A percentile compares a stretch with the other conserved stretches of the same genome.
phyloP scores from a whole-genome alignment of 2,329 filamentous ascomycete species.

The Passalora sequoiae region DNA sequence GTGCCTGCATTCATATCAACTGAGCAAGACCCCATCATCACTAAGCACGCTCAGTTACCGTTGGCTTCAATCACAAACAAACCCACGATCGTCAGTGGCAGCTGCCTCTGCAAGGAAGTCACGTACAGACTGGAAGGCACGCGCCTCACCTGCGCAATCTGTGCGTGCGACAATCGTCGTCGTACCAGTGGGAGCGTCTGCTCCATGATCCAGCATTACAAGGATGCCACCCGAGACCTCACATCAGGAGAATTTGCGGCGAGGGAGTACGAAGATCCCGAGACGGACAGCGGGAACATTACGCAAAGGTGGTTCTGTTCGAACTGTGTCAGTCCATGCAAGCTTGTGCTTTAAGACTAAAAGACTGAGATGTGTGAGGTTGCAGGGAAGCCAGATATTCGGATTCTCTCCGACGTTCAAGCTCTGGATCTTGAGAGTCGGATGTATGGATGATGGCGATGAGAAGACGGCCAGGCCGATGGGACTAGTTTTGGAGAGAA shows the following conservation, averaged over 20 bases:
- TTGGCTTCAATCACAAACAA: neutral
- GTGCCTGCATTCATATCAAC: neutral
- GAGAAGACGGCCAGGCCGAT: slow-evolving; percentile 6
- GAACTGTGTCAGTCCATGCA: slow-evolving; percentile 1
- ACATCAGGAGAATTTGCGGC: slow-evolving; percentile 4
- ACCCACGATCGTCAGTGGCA: slow-evolving; percentile 1
- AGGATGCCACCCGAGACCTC: slow-evolving; percentile 3
- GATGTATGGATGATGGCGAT: slow-evolving; percentile 5
- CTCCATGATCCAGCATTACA: slow-evolving; percentile 5
- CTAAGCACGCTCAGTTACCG: neutral
- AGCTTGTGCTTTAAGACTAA: neutral
- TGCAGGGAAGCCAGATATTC: slow-evolving; percentile 2
- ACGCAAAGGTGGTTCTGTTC: slow-evolving; percentile 6
- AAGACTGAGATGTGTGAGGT: neutral
- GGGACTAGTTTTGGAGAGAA: slow-evolving; percentile 2
- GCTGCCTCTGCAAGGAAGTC: slow-evolving; percentile 6
- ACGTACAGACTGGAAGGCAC: slow-evolving; percentile 2
- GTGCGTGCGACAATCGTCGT: slow-evolving; percentile 3
- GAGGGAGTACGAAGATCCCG: slow-evolving; percentile 8
- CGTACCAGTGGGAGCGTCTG: slow-evolving; percentile 7
- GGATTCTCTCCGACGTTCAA: slow-evolving; percentile 6
- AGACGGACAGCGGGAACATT: slow-evolving; percentile 2
- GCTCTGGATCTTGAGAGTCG: slow-evolving; percentile 5
- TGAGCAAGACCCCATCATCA: neutral
- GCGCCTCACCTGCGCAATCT: slow-evolving; percentile 5